Percentiles rank a stretch among this genome's conserved stretches.
Conservation (phyloP, 441 rosid genomes). For the Pelargonium myrrhifolium region DNA sequence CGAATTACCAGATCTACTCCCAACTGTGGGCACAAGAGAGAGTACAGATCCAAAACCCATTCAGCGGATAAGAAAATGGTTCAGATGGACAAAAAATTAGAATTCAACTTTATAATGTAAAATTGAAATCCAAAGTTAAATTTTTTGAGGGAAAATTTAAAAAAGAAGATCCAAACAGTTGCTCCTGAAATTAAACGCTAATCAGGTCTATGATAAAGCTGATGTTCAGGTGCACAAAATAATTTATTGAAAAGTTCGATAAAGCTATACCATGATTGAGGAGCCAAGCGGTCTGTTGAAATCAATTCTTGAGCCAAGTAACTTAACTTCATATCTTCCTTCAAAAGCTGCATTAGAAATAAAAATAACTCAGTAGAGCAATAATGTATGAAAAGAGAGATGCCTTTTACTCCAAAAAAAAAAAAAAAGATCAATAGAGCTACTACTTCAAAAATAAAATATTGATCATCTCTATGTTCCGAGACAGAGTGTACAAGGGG, state of each 20-base stretch:
- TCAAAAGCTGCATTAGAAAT: constrained; percentile 62
- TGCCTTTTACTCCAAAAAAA: constrained; percentile 6
- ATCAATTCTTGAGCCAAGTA: constrained; percentile 88
- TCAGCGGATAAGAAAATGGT: not conserved
- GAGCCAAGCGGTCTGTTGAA: constrained; percentile 88
- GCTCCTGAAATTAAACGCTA: not conserved
- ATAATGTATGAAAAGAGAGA: constrained; percentile 7
- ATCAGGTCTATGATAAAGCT: not conserved
- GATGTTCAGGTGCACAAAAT: constrained; percentile 5
- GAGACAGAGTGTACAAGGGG: not conserved
- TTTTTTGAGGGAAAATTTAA: not conserved
- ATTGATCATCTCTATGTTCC: not conserved
- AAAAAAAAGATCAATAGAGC: not conserved
- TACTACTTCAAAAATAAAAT: not conserved
- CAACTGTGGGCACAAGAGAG: not conserved
- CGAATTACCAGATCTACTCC: too few species aligned
- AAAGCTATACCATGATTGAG: constrained; percentile 86
- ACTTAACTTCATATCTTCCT: constrained; percentile 97
- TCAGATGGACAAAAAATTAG: not conserved
- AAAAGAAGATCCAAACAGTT: constrained; percentile 7
- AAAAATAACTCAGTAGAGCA: constrained; percentile 13
- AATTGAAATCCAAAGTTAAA: not conserved
- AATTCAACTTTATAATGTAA: not conserved
- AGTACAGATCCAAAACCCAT: not conserved
- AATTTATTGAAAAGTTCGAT: constrained; percentile 13